Evolutionary conservation across 495 filamentous ascomycete species (phyloP).

Genomic region (Penicillium turbatum): DNA sequence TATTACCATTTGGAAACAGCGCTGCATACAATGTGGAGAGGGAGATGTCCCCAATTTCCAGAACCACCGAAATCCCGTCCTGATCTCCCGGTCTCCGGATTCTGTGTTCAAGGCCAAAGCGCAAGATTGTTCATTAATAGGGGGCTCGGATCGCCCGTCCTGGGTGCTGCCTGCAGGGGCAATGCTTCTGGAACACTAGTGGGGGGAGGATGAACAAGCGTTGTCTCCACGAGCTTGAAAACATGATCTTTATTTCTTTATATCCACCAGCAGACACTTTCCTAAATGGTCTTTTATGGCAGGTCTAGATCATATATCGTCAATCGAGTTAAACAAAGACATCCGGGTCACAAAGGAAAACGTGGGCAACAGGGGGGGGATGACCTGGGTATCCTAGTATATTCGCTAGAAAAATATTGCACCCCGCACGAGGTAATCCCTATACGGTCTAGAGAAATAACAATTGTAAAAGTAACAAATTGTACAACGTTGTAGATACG

Average conservation of each 20-base stretch:
- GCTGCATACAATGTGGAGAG: not conserved
- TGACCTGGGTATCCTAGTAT: too few relatives aligned
- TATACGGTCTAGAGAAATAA: not conserved
- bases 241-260: not conserved
- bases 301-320: too few relatives aligned
- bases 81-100: not conserved
- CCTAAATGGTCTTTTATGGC: too few relatives aligned
- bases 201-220: not conserved
- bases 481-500: not conserved
- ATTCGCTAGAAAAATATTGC: not conserved
- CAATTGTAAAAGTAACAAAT: not conserved
- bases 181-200: constrained; percentile 19
- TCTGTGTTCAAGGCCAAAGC: not conserved
- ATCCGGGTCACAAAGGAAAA: not conserved
- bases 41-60: not conserved
- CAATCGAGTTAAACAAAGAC: not conserved
- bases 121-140: not conserved
- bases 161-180: constrained; percentile 13
- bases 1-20: not conserved
- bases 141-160: not conserved
- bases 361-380: not conserved
- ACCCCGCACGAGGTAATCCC: not conserved
- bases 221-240: not conserved
- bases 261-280: too few relatives aligned
- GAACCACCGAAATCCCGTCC: not conserved